Conservation (phyloP, 768 basidiomycete genomes). For the Plicaturopsis crispa region DNA sequence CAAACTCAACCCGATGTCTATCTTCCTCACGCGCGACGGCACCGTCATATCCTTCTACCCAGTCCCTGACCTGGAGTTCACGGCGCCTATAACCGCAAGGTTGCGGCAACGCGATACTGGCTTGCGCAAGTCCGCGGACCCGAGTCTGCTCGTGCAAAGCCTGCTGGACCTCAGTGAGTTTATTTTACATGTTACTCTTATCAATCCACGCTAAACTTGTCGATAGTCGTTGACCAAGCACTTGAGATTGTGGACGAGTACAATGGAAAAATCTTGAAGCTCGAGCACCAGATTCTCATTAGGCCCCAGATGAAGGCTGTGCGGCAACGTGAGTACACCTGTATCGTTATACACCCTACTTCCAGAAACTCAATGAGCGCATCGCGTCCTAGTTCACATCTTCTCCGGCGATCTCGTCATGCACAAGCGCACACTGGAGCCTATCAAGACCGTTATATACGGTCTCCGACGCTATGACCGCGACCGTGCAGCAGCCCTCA, state of each 20-base stretch:
- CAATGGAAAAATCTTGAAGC: slow-evolving; percentile 51
- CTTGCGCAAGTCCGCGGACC: slow-evolving; percentile 54
- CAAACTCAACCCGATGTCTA: slow-evolving; percentile 53
- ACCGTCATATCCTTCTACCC: slow-evolving; percentile 57
- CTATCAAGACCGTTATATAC: slow-evolving; percentile 62
- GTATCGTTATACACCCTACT: no score
- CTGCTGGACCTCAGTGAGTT: slow-evolving; percentile 51
- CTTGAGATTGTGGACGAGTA: slow-evolving; percentile 65
- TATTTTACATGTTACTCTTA: background rate
- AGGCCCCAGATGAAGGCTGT: slow-evolving; percentile 58
- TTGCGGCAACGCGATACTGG: slow-evolving; percentile 51
- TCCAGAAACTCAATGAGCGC: no score
- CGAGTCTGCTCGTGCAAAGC: slow-evolving; percentile 61
- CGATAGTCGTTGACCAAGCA: slow-evolving; percentile 57
- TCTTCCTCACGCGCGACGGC: slow-evolving; percentile 66
- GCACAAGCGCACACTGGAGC: slow-evolving; percentile 67
- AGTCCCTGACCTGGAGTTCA: slow-evolving; percentile 37
- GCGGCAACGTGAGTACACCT: slow-evolving; percentile 34
- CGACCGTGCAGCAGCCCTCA: slow-evolving; percentile 55
- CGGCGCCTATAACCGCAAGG: slow-evolving; percentile 50
- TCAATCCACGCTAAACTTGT: background rate
- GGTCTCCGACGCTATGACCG: slow-evolving; percentile 63
- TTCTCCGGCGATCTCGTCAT: slow-evolving; percentile 67
- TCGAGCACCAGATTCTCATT: slow-evolving; percentile 53
- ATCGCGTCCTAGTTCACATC: slow-evolving; percentile 61